Evolutionary conservation across 805 yeast species (phyloP).

Genomic region (Candida patagonica): DNA sequence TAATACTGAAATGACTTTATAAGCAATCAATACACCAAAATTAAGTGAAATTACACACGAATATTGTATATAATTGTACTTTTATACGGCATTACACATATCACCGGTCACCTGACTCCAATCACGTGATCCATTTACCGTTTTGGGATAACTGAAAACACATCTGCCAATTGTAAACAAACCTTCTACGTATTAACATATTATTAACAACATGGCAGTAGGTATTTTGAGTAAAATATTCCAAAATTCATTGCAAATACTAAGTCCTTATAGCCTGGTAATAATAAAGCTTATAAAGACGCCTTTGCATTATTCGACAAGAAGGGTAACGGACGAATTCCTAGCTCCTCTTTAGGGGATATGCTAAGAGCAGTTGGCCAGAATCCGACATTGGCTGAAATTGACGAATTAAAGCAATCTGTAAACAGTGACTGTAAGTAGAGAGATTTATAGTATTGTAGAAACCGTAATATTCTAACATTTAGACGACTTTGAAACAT

Average conservation of each 20-base stretch:
- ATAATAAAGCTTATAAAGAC: conserved; percentile 57
- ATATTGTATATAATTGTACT: too few relatives aligned
- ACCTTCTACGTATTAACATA: too few relatives aligned
- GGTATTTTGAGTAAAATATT: background rate
- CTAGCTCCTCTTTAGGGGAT: conserved; percentile 80
- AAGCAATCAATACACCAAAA: too few relatives aligned
- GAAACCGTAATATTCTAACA: background rate
- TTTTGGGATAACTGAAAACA: too few relatives aligned
- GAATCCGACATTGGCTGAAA: conserved; percentile 91
- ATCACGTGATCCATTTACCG: too few relatives aligned
- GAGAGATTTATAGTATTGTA: background rate
- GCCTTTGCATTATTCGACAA: conserved; percentile 95
- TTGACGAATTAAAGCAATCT: conserved; percentile 45
- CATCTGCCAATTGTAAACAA: too few relatives aligned
- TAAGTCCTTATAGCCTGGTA: conserved; percentile 7
- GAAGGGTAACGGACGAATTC: conserved; percentile 87
- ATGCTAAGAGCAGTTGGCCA: conserved; percentile 95
- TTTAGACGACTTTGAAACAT: conserved; percentile 61
- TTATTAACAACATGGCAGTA: too few relatives aligned
- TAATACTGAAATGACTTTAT: too few relatives aligned
- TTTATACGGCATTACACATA: too few relatives aligned
- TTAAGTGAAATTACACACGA: too few relatives aligned
- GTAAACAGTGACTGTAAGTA: conserved; percentile 28
- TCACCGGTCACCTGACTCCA: too few relatives aligned
- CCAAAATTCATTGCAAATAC: background rate